Percentiles rank a stretch among this genome's conserved stretches.
phyloP scores from a whole-genome alignment of 768 basidiomycete species.

The Mycena galopus region DNA sequence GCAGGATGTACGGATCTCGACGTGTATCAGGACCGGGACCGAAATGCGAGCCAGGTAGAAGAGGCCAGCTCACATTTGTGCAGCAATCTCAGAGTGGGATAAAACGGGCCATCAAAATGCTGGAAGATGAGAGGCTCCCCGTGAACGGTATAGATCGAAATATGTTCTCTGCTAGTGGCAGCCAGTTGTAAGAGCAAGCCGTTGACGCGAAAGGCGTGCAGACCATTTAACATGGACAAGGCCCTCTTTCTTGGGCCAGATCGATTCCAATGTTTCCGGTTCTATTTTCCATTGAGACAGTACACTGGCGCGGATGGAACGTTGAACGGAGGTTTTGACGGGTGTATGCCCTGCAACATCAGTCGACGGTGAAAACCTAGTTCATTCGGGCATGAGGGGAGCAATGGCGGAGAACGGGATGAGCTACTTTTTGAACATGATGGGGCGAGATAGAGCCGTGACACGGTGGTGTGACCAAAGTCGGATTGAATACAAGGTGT shows the following conservation, averaged over 20 bases:
- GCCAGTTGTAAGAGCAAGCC: conserved; percentile 36
- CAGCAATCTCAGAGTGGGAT: conserved; percentile 88
- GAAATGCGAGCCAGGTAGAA: not conserved
- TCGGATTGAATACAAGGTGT: too few species aligned
- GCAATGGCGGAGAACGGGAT: conserved; percentile 8
- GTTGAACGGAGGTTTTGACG: conserved; percentile 93
- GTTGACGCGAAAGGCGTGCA: conserved; percentile 41
- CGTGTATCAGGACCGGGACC: conserved; percentile 20
- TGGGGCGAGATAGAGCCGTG: conserved; percentile 34
- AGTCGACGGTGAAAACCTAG: conserved; percentile 77
- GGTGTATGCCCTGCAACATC: conserved; percentile 93
- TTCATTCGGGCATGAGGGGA: conserved; percentile 35
- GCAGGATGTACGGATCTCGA: conserved; percentile 91
- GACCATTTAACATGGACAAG: conserved; percentile 96
- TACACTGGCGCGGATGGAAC: conserved; percentile 84
- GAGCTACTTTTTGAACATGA: conserved; percentile 84
- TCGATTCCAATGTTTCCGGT: conserved; percentile 84
- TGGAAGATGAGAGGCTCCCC: conserved; percentile 94
- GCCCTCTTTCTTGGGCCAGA: conserved; percentile 99
- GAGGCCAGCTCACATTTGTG: conserved; percentile 84
- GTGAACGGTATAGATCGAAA: conserved; percentile 92
- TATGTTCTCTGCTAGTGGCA: conserved; percentile 87
- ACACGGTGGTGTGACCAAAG: not conserved
- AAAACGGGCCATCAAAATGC: conserved; percentile 94
- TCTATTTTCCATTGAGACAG: conserved; percentile 88